Evolutionary conservation across 768 basidiomycete species (phyloP).

Genomic region (Wakefieldia striispora): DNA sequence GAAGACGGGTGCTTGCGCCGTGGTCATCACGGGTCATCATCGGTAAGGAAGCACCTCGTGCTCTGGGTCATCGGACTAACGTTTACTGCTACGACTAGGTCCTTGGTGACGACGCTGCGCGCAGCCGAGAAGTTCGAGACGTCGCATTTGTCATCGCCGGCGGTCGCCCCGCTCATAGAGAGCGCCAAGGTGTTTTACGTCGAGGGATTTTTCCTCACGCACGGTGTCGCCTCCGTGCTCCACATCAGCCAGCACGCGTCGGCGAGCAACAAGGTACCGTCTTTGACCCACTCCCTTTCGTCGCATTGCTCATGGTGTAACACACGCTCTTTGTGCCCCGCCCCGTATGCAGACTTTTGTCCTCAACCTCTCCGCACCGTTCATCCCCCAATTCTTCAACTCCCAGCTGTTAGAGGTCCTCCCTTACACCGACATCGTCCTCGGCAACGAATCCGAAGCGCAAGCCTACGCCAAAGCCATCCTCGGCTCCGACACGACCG

Average conservation of each 20-base stretch:
- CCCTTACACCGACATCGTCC: constrained; percentile 83
- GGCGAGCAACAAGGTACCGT: constrained; percentile 63
- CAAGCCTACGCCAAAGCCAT: constrained; percentile 77
- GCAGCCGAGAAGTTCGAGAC: constrained; percentile 88
- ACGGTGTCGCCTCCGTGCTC: constrained; percentile 72
- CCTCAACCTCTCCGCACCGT: constrained; percentile 95
- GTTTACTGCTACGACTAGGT: constrained; percentile 42
- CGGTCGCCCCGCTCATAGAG: constrained; percentile 73
- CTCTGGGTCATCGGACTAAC: not conserved
- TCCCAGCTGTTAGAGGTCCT: constrained; percentile 77
- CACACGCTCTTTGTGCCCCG: not conserved
- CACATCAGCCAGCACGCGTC: constrained; percentile 78
- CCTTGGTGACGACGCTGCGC: constrained; percentile 88
- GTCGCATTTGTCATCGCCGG: constrained; percentile 72
- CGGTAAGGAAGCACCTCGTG: constrained; percentile 48
- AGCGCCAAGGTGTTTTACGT: constrained; percentile 88
- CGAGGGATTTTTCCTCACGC: constrained; percentile 97
- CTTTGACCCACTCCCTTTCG: not conserved
- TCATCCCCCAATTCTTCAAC: constrained; percentile 93
- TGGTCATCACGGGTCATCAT: constrained; percentile 90
- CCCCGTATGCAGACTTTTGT: constrained; percentile 64
- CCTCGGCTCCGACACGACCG: constrained; percentile 62
- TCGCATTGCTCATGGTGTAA: not conserved
- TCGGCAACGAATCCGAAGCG: constrained; percentile 97
- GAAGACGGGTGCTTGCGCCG: constrained; percentile 96